Conservation (phyloP, 208 protist genomes). For the Leishmania braziliensis region DNA sequence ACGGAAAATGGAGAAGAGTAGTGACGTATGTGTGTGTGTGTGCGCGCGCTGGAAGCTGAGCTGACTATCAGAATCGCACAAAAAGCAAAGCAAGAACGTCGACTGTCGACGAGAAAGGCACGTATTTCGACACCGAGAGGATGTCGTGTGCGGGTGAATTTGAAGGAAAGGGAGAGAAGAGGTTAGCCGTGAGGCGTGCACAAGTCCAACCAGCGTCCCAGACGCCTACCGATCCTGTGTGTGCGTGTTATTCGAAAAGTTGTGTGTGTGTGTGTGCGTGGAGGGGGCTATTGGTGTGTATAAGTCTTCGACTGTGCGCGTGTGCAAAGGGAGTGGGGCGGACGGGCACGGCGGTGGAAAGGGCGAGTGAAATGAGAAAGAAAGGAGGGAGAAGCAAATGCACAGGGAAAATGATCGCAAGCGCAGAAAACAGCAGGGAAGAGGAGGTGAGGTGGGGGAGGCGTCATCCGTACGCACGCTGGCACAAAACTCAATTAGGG, state of each 20-base stretch:
- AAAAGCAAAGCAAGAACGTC: constrained; percentile 23
- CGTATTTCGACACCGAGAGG: background rate
- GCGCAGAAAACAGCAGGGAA: background rate
- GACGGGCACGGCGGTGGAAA: background rate
- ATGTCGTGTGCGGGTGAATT: background rate
- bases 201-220: background rate
- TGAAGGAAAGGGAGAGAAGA: background rate
- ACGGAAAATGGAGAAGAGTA: too few species aligned
- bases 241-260: background rate
- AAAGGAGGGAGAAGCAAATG: background rate
- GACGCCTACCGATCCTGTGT: background rate
- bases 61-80: background rate
- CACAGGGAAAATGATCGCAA: background rate
- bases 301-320: background rate
- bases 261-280: background rate
- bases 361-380: background rate
- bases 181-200: background rate
- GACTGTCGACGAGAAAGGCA: background rate
- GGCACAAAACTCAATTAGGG: background rate
- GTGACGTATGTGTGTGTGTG: background rate
- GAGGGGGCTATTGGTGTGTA: background rate
- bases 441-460: background rate
- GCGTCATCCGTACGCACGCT: background rate
- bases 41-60: background rate
- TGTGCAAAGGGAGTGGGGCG: background rate